phyloP scores from a whole-genome alignment of 495 filamentous ascomycete genomes.

The Filosporella fistucella region DNA sequence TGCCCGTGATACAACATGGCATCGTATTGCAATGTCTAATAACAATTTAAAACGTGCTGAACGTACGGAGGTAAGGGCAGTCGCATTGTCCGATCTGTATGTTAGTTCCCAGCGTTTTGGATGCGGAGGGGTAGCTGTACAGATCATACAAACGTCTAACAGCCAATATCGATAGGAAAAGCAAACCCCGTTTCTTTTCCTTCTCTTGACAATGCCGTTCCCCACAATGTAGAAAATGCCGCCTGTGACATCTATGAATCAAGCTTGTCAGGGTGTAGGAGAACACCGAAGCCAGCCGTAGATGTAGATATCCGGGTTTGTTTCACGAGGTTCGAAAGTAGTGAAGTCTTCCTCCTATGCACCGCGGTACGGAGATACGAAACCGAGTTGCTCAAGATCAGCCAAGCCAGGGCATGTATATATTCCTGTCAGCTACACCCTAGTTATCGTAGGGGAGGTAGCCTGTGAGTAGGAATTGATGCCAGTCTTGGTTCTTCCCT shows the following conservation, averaged over 20 bases:
- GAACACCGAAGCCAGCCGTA: no score
- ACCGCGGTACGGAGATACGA: background rate
- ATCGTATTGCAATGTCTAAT: no score
- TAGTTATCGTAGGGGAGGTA: background rate
- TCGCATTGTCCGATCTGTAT: background rate
- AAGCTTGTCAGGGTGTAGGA: no score
- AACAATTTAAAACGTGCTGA: background rate
- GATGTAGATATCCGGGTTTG: slow-evolving; percentile 4
- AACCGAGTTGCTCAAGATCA: no score
- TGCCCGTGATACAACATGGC: slow-evolving; percentile 1
- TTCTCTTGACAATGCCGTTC: no score
- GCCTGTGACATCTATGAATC: no score
- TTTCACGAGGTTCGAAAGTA: slow-evolving; percentile 4
- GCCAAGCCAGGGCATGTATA: background rate
- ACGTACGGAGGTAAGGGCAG: background rate
- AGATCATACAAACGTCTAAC: background rate
- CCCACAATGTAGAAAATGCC: no score
- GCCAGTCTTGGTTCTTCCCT: slow-evolving; percentile 1
- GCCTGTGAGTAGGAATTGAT: background rate
- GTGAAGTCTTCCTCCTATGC: background rate
- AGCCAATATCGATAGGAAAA: background rate
- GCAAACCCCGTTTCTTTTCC: background rate
- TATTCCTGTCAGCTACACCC: slow-evolving; percentile 10
- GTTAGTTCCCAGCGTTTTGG: background rate
- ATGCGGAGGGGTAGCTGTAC: background rate